Evolutionary conservation across 2,329 filamentous ascomycete genomes (phyloP).

Genomic region (Echinosphaeria canescens): DNA sequence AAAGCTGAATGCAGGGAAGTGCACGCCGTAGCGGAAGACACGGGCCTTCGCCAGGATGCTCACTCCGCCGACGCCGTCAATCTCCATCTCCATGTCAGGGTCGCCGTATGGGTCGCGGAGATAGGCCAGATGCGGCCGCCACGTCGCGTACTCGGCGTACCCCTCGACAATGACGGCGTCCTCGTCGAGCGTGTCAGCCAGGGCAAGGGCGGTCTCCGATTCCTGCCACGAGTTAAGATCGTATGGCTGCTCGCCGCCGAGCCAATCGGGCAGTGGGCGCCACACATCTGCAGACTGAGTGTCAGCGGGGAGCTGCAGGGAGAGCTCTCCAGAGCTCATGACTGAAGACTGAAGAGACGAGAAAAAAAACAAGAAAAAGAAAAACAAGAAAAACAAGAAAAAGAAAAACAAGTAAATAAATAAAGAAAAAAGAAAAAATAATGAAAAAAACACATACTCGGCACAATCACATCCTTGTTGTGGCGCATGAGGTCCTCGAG

Average conservation of each 20-base stretch:
- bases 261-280: slow-evolving; percentile 96
- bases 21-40: slow-evolving; percentile 85
- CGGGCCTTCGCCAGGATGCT: slow-evolving; percentile 92
- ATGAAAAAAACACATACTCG: slow-evolving; percentile 43
- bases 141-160: slow-evolving; percentile 96
- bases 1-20: slow-evolving; percentile 97
- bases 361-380: too few species aligned
- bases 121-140: slow-evolving; percentile 92
- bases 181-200: slow-evolving; percentile 89
- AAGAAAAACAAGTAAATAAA: too few species aligned
- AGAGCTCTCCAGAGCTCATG: too few species aligned
- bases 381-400: too few species aligned
- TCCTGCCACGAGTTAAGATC: slow-evolving; percentile 99
- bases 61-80: slow-evolving; percentile 92
- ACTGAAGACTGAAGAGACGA: too few species aligned
- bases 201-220: slow-evolving; percentile 81
- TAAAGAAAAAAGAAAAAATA: too few species aligned
- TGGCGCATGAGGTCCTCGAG: slow-evolving; percentile 96
- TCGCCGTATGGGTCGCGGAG: slow-evolving; percentile 92
- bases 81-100: slow-evolving; percentile 99
- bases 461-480: slow-evolving; percentile 96
- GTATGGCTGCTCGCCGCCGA: slow-evolving; percentile 94
- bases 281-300: slow-evolving; percentile 57
- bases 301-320: too few species aligned
- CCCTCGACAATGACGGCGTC: slow-evolving; percentile 98